phyloP scores from a whole-genome alignment of 768 basidiomycete genomes.

The Rhizopogon vinicolor region DNA sequence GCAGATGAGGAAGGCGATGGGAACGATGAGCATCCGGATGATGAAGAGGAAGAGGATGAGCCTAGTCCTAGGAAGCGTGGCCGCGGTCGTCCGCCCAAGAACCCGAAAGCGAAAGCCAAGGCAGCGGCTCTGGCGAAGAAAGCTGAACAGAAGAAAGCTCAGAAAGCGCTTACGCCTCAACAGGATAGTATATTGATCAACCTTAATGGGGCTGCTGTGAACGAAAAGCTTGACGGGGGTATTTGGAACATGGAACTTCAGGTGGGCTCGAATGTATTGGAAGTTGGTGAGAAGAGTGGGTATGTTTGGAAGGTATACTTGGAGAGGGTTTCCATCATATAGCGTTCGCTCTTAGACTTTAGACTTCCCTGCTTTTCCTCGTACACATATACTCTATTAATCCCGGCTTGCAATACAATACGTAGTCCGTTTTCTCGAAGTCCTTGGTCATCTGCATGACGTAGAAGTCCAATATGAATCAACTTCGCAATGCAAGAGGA shows the following conservation, averaged over 20 bases:
- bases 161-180: conserved; percentile 34
- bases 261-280: conserved; percentile 57
- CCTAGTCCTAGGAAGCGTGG: conserved; percentile 37
- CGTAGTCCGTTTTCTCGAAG: neutral
- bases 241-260: conserved; percentile 62
- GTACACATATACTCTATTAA: neutral
- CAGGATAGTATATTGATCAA: conserved; percentile 56
- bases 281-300: conserved; percentile 70
- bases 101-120: conserved; percentile 28
- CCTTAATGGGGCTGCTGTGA: conserved; percentile 51
- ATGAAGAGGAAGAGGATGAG: conserved; percentile 35
- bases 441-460: neutral
- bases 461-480: neutral
- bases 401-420: neutral
- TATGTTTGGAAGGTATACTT: conserved; percentile 68
- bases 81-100: conserved; percentile 30
- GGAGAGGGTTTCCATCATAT: conserved; percentile 34
- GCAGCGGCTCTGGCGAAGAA: conserved; percentile 29
- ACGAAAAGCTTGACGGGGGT: conserved; percentile 41
- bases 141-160: conserved; percentile 37
- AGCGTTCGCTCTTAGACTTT: conserved; percentile 1
- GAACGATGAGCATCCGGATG: conserved; percentile 40
- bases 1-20: conserved; percentile 50
- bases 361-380: neutral
- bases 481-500: conserved; percentile 13